Base-by-base conservation (phyloP, 306 rosid species). In the Lithocarpus polystachyus region DNA sequence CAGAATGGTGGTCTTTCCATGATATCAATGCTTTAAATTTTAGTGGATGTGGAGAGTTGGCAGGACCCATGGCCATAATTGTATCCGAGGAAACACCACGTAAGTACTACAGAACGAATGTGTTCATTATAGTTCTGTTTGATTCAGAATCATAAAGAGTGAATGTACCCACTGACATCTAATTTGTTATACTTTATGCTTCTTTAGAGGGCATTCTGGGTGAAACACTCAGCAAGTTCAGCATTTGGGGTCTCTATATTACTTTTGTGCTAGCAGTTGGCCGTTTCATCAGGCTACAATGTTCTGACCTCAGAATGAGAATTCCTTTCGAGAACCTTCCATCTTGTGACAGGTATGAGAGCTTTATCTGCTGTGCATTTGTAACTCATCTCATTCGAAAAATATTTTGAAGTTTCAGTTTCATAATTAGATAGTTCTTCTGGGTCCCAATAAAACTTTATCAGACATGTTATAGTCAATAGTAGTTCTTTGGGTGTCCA, bases 241-340 rank as follows among this genome's bases (percentile, higher is more conserved):
- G 99, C 92, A 96, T 96, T 79, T 96, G 98, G 99, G 99, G 99
- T 83, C 98, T 96, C 79, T 96, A 96, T 90, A 93, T 96, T 73
- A 96, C 99, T 79, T 96, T 93, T 83, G 98, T 96, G 83, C 93
- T 96, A 54, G 99, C 99, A 31, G 98, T 96, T 74, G 94, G 99
- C 71, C 99, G 99, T 74, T 96, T 96, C 79, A 93, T 96, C 84
- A 87, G 97, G 81, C 99, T 96, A 75, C 99, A 96, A 33, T 96
- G 99, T 86, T 77, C 99, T 35, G 99, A 96, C 92, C 85, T 96
- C 62, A 86, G 99, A 81, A 96, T 96, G 99, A 90, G 98, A 87
- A 96, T 96, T 79, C 97, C 99, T 29, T 96, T 20, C 19, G 99
- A 93, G 88, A 96, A 96, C 82, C 98, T 96, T 55, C 98, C 99